Evolutionary conservation across 108 stramenopile species (phyloP).

Genomic region (Nannochloropsis gaditana): DNA sequence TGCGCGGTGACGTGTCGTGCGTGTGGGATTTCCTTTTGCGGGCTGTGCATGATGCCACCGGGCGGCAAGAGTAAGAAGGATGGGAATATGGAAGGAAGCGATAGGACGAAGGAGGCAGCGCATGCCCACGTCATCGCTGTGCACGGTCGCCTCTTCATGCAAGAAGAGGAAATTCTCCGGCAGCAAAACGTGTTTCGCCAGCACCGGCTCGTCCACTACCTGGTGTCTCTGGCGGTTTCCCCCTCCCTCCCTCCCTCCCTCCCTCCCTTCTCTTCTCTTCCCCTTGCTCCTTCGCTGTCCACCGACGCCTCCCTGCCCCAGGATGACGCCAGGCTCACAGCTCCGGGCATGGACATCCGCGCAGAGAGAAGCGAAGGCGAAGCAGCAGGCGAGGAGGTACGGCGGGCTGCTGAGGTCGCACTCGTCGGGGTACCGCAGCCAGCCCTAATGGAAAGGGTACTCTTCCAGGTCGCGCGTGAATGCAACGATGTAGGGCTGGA

Average conservation of each 20-base stretch:
- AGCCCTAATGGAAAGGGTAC: too few species aligned
- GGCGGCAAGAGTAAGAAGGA: not conserved
- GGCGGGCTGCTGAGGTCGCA: too few species aligned
- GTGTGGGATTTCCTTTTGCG: not conserved
- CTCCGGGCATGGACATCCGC: too few species aligned
- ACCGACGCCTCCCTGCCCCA: not conserved
- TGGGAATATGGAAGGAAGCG: not conserved
- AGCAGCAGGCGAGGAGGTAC: too few species aligned
- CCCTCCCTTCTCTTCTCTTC: not conserved
- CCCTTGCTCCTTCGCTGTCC: not conserved
- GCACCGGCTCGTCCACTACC: not conserved
- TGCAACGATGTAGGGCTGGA: not conserved
- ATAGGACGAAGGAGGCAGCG: not conserved
- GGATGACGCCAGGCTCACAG: too few species aligned
- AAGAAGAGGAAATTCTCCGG: not conserved
- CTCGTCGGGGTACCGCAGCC: too few species aligned
- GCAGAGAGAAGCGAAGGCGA: too few species aligned
- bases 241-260: not conserved
- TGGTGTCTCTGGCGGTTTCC: not conserved
- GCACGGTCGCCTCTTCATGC: not conserved
- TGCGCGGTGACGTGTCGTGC: not conserved
- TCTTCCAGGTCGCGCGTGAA: not conserved
- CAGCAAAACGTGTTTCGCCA: not conserved
- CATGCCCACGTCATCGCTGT: constrained; percentile 12
- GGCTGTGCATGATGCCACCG: not conserved